A percentile compares a stretch with the other conserved stretches of the same genome.
phyloP scores from a whole-genome alignment of 164 flowering plant species.

The Chimonanthus salicifolius region DNA sequence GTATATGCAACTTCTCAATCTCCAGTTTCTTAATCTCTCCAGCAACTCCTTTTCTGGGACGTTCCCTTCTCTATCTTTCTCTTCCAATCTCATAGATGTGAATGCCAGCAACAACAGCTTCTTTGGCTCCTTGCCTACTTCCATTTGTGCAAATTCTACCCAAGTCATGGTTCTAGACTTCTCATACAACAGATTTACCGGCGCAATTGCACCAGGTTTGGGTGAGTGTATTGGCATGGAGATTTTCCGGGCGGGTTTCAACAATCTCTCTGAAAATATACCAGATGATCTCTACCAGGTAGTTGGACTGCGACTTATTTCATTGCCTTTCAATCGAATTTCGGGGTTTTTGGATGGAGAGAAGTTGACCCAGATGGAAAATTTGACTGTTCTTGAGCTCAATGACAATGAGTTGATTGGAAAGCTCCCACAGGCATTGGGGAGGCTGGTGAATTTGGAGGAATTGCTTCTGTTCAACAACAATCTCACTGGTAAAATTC shows the following conservation, averaged over 20 bases:
- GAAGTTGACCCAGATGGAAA: conserved; percentile 23
- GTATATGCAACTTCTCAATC: neutral
- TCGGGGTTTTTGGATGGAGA: neutral
- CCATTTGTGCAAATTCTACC: conserved; percentile 25
- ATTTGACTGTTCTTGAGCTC: conserved; percentile 37
- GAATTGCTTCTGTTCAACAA: conserved; percentile 37
- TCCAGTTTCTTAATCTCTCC: conserved; percentile 37
- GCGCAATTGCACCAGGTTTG: conserved; percentile 32
- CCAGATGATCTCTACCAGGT: conserved; percentile 37
- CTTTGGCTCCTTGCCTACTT: conserved; percentile 36
- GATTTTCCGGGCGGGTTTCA: conserved; percentile 46
- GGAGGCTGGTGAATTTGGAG: conserved; percentile 37
- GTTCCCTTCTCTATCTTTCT: conserved; percentile 21
- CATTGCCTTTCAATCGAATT: conserved; percentile 23
- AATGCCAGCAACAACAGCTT: conserved; percentile 53
- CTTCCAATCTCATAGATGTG: conserved; percentile 24
- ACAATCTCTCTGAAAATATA: conserved; percentile 32
- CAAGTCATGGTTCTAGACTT: conserved; percentile 34
- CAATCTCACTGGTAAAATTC: conserved; percentile 43
- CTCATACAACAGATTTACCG: conserved; percentile 43
- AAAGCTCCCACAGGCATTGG: conserved; percentile 34
- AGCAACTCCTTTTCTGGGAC: conserved; percentile 44
- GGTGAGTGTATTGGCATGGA: conserved; percentile 37
- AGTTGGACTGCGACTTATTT: conserved; percentile 28
- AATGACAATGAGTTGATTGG: conserved; percentile 37